Base-by-base conservation (phyloP, 1,284 basidiomycete species). In the Heliocybe sulcata region DNA sequence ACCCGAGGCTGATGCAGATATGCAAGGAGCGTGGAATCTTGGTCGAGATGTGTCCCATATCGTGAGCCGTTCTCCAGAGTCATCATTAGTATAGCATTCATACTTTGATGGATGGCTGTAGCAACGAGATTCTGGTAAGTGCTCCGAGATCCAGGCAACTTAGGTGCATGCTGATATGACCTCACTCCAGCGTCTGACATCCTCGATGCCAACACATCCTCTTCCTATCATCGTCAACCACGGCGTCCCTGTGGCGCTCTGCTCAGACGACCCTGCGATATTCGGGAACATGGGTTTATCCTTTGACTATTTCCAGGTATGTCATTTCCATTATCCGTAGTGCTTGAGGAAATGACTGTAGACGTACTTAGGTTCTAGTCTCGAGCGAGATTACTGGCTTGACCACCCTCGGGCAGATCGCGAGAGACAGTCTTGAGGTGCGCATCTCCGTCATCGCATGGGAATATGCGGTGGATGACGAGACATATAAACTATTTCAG, bases 281-380 rank as follows among this genome's bases (percentile, higher is more conserved):
- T 90, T 91, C 63, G 85, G 86, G 22, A 87, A 87, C 61, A 84
- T 85, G 79, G 86, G 86, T 0, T 71, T 88, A 11, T 83, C 85
- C 0, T 89, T 78, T 62, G 86, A 88, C 65, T 88, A 80, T 64
- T 88, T 77, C 68, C 85, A 88, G 72, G 84, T 79, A 47, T 27
- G 51, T 20, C 22, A 4, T 14, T 12, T 16, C 22, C 31, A 3
- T 22, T 19, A 22, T 52, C 8, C 16, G 9, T 12, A 10, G 49
- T 11, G 11, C 11, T 11, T 25, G 16, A 12, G 25, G 22, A 4
- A 42, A 20, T 56, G 19, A 27, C 26, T 9, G 31, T 38, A 26
- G 12, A 54, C 14, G 4, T 42, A 16, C 4, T 38, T 50, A 83
- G 82, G 83, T 87, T 20, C 68, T 88, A 26, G 82, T 80, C 23